Evolutionary conservation across 2,329 filamentous ascomycete species (phyloP).

Genomic region (Talaromyces pinophilus): DNA sequence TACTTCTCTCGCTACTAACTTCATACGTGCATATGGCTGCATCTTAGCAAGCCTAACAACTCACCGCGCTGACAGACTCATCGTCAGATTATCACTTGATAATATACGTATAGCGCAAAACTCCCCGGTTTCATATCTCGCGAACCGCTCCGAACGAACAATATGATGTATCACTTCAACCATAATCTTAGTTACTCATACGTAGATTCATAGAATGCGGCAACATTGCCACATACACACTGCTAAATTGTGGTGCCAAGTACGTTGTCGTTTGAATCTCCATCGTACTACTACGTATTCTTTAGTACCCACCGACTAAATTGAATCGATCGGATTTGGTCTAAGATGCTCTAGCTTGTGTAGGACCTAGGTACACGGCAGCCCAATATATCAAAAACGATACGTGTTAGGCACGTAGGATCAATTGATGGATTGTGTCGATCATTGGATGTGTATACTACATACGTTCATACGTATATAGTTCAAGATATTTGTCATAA

Average conservation of each 20-base stretch:
- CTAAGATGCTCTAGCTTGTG: background rate
- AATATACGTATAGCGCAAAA: background rate
- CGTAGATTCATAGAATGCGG: background rate
- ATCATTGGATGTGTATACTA: conserved; percentile 14
- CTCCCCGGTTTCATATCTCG: background rate
- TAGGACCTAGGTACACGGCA: background rate
- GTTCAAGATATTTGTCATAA: background rate
- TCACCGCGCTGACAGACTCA: background rate
- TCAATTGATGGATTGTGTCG: background rate
- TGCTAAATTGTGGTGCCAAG: background rate
- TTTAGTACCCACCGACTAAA: background rate
- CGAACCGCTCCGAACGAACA: background rate
- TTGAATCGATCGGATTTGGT: background rate
- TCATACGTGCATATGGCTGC: background rate
- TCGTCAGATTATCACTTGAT: background rate
- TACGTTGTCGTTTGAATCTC: background rate
- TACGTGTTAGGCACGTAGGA: background rate
- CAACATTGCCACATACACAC: background rate
- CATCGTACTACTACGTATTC: background rate
- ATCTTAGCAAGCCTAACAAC: background rate
- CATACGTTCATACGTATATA: background rate
- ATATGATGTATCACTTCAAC: background rate
- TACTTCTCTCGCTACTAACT: background rate
- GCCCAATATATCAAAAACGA: background rate
- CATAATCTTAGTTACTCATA: background rate